Conservation (phyloP, 345 rosid species). For the Euphorbia peplus region DNA sequence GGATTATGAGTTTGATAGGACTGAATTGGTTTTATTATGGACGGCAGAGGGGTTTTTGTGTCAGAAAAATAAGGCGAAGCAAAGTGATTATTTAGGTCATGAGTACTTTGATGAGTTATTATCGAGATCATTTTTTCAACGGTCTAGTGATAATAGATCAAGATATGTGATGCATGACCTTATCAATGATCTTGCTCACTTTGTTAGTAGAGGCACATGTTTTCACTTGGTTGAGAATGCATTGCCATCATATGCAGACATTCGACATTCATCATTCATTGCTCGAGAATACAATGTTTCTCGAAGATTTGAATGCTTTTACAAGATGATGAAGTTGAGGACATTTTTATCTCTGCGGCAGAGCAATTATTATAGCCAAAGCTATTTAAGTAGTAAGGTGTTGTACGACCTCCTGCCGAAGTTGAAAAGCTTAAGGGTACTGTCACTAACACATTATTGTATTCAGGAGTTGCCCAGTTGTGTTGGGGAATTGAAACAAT, state of each 20-base stretch:
- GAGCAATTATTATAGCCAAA: no score
- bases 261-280: neutral
- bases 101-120: neutral
- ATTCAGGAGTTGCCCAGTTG: no score
- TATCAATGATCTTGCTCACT: neutral
- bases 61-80: neutral
- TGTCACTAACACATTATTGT: no score
- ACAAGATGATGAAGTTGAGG: neutral
- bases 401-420: no score
- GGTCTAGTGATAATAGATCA: neutral
- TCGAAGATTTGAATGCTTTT: neutral
- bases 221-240: neutral
- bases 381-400: no score
- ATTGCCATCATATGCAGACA: neutral
- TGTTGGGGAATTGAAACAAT: no score
- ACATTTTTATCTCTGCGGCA: neutral
- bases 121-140: constrained; percentile 2
- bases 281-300: neutral
- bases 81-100: neutral
- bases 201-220: neutral
- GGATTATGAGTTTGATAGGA: constrained; percentile 8
- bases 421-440: no score
- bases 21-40: constrained; percentile 5
- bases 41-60: neutral
- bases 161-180: neutral